Evolutionary conservation across 192 early-diverging fungal genomes (phyloP), one percentile per base, ranked within the genome.

Genomic region (Globomyces pollinis-pini): DNA sequence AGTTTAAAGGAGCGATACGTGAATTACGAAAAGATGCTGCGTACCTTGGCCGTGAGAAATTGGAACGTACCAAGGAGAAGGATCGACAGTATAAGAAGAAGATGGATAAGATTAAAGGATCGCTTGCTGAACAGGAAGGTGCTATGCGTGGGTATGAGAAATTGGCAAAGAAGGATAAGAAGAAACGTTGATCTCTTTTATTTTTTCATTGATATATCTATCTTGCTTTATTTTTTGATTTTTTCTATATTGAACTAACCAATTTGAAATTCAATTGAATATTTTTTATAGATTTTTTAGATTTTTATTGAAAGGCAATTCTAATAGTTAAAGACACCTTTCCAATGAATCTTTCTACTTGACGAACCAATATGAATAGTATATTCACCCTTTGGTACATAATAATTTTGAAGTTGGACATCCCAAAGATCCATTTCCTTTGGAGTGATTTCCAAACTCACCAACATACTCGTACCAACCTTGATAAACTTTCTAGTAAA

Each of bases 11-110:
- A 13, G 94, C 94, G 20, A 80, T 93, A 39, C 85, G 96, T 21
- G 96, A 99, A 71, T 69, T 99, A 60, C 87, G 94, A 30, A 91
- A 94, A 67, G 96, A 99, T 67, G 84, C 85, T 30, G 78, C 83
- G 69, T 99, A 96, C 56, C 66, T 98, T 30, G 86, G 88, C 13
- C 70, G 81, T 16, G 82, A 89, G 70, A 73, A 84, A 44, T 58
- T 91, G 21, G 67, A 67, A 53, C 77, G 80, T 50, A 75, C 73
- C 56, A 84, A 82, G 54, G 83, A 88, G 58, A 89, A 88, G 80
- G 95, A 96, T 66, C 64, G 29, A 4, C 69, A 66, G 23, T 99
- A 99, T 65, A 86, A 84, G 54, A 81, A 86, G 58, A 93, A 87
- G 83, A 91, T 99, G 80, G 88, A 91, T 70, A 77, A 79, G 54